Conservation (phyloP, 2,329 filamentous ascomycete genomes). For the Trichothecium sympodiale region DNA sequence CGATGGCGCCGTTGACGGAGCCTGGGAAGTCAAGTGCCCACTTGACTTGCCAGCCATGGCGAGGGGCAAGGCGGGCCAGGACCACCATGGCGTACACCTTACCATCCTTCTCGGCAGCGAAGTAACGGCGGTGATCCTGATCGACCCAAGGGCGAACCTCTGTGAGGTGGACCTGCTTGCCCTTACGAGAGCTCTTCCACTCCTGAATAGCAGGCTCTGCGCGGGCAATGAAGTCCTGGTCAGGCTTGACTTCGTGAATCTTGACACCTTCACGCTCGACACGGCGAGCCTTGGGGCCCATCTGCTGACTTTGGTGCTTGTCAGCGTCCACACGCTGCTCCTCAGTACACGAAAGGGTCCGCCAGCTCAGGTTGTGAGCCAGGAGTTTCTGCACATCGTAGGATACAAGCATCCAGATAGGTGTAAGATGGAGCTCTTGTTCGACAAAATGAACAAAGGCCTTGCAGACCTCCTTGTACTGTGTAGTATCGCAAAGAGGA, state of each 20-base stretch:
- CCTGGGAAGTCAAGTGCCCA: slow-evolving; percentile 90
- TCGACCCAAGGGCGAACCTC: slow-evolving; percentile 86
- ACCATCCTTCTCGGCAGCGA: slow-evolving; percentile 66
- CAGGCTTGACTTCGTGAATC: slow-evolving; percentile 60
- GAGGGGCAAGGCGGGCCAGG: slow-evolving; percentile 67
- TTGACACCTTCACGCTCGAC: slow-evolving; percentile 78
- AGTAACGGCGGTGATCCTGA: slow-evolving; percentile 71
- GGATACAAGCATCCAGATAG: slow-evolving; percentile 84
- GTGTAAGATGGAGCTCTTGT: slow-evolving; percentile 58
- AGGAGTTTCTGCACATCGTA: slow-evolving; percentile 69
- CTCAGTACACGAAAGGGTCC: slow-evolving; percentile 76
- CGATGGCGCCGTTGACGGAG: slow-evolving; percentile 77
- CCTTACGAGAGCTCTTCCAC: slow-evolving; percentile 73
- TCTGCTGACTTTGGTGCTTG: slow-evolving; percentile 45
- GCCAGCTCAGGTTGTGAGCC: slow-evolving; percentile 72
- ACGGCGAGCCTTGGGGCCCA: slow-evolving; percentile 66
- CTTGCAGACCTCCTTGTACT: slow-evolving; percentile 63
- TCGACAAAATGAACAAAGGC: slow-evolving; percentile 68
- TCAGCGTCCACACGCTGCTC: slow-evolving; percentile 81
- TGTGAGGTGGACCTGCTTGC: slow-evolving; percentile 78
- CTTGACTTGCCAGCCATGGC: slow-evolving; percentile 87
- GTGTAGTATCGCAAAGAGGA: slow-evolving; percentile 69
- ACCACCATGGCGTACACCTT: slow-evolving; percentile 69
- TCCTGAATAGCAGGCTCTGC: slow-evolving; percentile 64
- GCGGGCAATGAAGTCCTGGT: slow-evolving; percentile 57